Conservation (phyloP, 306 rosid species). For the Styphnolobium japonicum region DNA sequence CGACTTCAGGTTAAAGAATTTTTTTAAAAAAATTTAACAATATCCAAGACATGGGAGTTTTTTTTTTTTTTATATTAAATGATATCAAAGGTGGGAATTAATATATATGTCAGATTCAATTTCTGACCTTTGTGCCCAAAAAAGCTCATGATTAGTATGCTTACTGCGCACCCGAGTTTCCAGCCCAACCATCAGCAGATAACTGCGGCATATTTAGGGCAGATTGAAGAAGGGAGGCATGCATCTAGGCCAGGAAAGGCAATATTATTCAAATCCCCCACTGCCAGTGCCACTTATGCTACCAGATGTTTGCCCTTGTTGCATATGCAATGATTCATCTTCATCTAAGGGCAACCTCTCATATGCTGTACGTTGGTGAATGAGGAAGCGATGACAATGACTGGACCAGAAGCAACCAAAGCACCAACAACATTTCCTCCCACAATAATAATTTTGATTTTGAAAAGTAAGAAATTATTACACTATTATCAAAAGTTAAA, state of each 20-base stretch:
- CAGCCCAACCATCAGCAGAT: conserved; percentile 52
- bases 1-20: too few species aligned
- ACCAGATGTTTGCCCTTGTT: too few species aligned
- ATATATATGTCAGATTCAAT: neutral
- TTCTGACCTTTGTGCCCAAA: conserved; percentile 34
- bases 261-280: conserved; percentile 24
- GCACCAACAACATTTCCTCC: conserved; percentile 72
- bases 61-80: too few species aligned
- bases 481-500: too few species aligned
- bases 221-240: conserved; percentile 61
- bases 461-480: too few species aligned
- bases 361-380: conserved; percentile 70
- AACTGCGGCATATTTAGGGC: conserved; percentile 58
- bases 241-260: conserved; percentile 47
- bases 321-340: conserved; percentile 47
- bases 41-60: too few species aligned
- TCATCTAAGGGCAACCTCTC: conserved; percentile 70
- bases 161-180: conserved; percentile 45
- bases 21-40: too few species aligned
- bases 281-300: neutral
- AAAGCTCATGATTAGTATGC: conserved; percentile 34
- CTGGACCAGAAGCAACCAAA: conserved; percentile 57
- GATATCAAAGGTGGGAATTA: too few species aligned
- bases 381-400: conserved; percentile 65
- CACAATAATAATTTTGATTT: too few species aligned